A percentile compares a stretch with the other conserved stretches of the same genome.
These are phyloP conservation scores for Carpinus fangiana DNA, from an alignment of 306 rosid genomes.

Conservation along the genomic window DNA sequence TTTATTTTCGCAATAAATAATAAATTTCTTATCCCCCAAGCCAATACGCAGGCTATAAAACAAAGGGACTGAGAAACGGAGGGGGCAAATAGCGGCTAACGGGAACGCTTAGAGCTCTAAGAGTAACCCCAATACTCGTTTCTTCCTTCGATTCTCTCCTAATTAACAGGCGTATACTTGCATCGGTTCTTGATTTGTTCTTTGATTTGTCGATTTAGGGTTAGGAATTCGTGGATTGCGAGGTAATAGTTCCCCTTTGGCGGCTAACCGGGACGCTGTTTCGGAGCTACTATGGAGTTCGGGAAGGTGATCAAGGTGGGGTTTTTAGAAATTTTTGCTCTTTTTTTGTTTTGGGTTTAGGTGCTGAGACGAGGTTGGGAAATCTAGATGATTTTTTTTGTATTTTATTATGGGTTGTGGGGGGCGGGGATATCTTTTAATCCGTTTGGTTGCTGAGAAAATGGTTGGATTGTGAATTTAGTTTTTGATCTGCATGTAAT, in stretches of 20 bases:
- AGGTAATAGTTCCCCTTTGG: not conserved
- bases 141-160: not conserved
- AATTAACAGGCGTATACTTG: not conserved
- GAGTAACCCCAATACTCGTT: not conserved
- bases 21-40: slow-evolving; percentile 59
- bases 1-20: too few relatives aligned
- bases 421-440: too few relatives aligned
- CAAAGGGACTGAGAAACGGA: not conserved
- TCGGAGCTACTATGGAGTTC: slow-evolving; percentile 59
- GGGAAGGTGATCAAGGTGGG: slow-evolving; percentile 74
- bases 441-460: not conserved
- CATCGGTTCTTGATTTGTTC: not conserved
- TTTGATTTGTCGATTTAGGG: slow-evolving; percentile 19
- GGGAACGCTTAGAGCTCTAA: slow-evolving; percentile 25
- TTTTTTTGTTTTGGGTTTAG: not conserved
- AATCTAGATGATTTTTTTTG: not conserved
- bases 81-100: slow-evolving; percentile 40
- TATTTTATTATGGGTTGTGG: not conserved
- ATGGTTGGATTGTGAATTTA: not conserved
- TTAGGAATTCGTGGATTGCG: slow-evolving; percentile 32
- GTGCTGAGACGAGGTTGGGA: not conserved
- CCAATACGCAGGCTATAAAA: not conserved
- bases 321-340: slow-evolving; percentile 10
- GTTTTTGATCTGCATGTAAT: not conserved
- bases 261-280: slow-evolving; percentile 23